phyloP scores from a whole-genome alignment of 2,329 filamentous ascomycete species.

The Ophiostoma australiae region DNA sequence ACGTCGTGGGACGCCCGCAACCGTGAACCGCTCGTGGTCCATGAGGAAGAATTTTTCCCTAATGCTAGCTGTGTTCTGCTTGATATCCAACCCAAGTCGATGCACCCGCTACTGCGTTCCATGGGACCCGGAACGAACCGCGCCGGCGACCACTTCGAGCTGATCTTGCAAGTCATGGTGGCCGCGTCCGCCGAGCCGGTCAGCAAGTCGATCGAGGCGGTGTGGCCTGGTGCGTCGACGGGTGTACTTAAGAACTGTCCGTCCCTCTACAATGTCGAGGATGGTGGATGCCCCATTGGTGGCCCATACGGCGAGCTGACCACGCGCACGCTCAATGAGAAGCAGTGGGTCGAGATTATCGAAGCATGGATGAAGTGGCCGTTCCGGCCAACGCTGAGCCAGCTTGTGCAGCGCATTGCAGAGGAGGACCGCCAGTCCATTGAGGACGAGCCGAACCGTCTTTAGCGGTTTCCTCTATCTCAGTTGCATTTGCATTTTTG shows the following conservation, averaged over 20 bases:
- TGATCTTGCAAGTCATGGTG: slow-evolving; percentile 46
- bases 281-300: slow-evolving; percentile 43
- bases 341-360: slow-evolving; percentile 55
- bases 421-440: slow-evolving; percentile 29
- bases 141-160: slow-evolving; percentile 48
- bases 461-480: background rate
- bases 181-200: slow-evolving; percentile 36
- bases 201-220: slow-evolving; percentile 42
- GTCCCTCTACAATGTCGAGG: slow-evolving; percentile 44
- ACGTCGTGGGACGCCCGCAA: slow-evolving; percentile 65
- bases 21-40: slow-evolving; percentile 62
- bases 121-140: slow-evolving; percentile 39
- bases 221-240: slow-evolving; percentile 58
- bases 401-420: slow-evolving; percentile 43
- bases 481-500: background rate
- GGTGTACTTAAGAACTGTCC: slow-evolving; percentile 47
- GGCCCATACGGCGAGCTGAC: slow-evolving; percentile 40
- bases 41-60: slow-evolving; percentile 62
- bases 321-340: slow-evolving; percentile 46
- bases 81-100: slow-evolving; percentile 59
- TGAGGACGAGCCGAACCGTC: background rate
- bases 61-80: slow-evolving; percentile 53
- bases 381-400: slow-evolving; percentile 49
- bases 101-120: slow-evolving; percentile 46
- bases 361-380: slow-evolving; percentile 62